Evolutionary conservation across 1,139 yeast species (phyloP), one percentile per base, ranked within the genome.

Genomic region (Diutina mesorugosa): DNA sequence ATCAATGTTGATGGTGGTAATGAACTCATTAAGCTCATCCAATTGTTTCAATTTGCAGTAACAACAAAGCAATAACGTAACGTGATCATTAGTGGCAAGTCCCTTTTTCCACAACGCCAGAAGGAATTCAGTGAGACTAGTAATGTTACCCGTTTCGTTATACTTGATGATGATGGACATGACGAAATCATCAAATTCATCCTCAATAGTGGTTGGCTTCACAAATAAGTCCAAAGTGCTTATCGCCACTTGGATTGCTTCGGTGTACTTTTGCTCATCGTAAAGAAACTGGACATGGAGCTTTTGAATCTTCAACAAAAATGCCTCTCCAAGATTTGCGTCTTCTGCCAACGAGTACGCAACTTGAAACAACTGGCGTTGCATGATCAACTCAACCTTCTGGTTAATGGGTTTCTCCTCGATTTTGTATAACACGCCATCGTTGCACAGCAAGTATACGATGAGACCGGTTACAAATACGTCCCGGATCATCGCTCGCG

Each of bases 151-250:
- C n/a, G 90, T 84, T 59, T 90, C 96, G 61, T 88, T 89, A 67
- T 86, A 90, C 63, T 86, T 86, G 35, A 90, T 81, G 45, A 93
- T 88, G 6, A 90, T 81, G 60, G 84, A 87, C 69, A 91, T 87
- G 4, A 90, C 83, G 60, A 84, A 85, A 45, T 81, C 80, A 52
- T 73, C 74, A 45, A 69, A 59, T 46, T 66, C 67, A 30, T 68
- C 68, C 5, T 61, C 64, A 10, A 52, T 55, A 1, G 63, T 64
- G 6, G 59, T 55, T 8, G 41, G 41, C 16, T 47, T 51, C 35
- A 57, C 55, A 51, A 61, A 65, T 48, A 69, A 63, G 12, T 65
- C 64, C 57, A 76, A 66, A 56, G 79, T 73, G 51, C 69, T 69
- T 18, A 86, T 78, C 64, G 83, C 93, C 60, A 87, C 85, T 28